Base-by-base conservation (phyloP, 176 grass and related monocot species). In the Oryza australiensis region DNA sequence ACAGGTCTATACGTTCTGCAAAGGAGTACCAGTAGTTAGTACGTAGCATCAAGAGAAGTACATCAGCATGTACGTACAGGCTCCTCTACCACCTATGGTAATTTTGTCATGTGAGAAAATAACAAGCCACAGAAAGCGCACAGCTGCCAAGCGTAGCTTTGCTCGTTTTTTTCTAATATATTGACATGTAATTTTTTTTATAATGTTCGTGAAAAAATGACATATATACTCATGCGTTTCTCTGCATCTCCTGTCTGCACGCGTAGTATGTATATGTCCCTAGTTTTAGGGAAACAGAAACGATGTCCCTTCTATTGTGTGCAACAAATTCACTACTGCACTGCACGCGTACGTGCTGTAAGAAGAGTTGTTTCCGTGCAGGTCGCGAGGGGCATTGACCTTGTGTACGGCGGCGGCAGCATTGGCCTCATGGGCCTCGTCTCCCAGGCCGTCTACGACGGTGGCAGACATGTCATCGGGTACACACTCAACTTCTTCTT, bases 391-490 rank as follows among this genome's bases (percentile, higher is more conserved):
- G 89, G 74, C 68, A 86, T 94, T 46, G 91, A 88, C 70, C 84
- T 90, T 78, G 88, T 94, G 63, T 94, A 94, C 51, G 88, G 91
- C 10, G 91, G 91, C 69, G 91, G 91, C 22, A 76, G 91, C 87
- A 41, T 86, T 24, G 88, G 88, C 4, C 91, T 94, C 68, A 90
- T 90, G 88, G 88, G 88, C 5, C 82, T 94, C 63, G 75, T 94
- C 83, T 90, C 91, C n/a, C 69, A 70, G 26, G 82, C 91, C 51
- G 91, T 93, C 68, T 43, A 85, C 81, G 38, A 53, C 35, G 88
- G 85, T 15, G 88, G 91, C 68, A 66, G 88, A 81, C 88, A 88
- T 48, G 91, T 94, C 77, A 66, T 88, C 10, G 85, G 91, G 91
- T 91, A 80, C 34, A 5, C n/a, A 26, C 35, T 41, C 5, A 0